phyloP scores from a whole-genome alignment of 768 basidiomycete genomes.

The Podaxis mareebaensis region DNA sequence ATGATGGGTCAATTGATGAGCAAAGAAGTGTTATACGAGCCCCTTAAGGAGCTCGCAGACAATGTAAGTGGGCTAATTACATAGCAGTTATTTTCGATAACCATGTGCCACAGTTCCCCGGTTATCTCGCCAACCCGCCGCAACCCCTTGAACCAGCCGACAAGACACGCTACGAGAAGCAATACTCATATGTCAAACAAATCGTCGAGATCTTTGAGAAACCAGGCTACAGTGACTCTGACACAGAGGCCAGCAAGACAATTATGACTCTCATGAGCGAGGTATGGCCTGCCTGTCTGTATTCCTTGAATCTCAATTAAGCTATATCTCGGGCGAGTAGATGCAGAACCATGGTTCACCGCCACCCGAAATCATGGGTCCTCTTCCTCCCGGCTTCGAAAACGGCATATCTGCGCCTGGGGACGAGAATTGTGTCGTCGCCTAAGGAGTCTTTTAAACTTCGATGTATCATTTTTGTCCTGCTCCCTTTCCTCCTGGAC shows the following conservation, averaged over 20 bases:
- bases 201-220: slow-evolving; percentile 71
- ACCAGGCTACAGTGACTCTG: slow-evolving; percentile 55
- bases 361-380: slow-evolving; percentile 81
- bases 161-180: slow-evolving; percentile 61
- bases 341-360: slow-evolving; percentile 81
- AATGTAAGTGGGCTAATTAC: slow-evolving; percentile 45
- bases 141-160: slow-evolving; percentile 57
- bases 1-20: slow-evolving; percentile 84
- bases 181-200: slow-evolving; percentile 53
- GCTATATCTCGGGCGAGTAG: slow-evolving; percentile 33
- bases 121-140: slow-evolving; percentile 62
- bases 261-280: slow-evolving; percentile 76
- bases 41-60: slow-evolving; percentile 75
- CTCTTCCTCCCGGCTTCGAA: slow-evolving; percentile 64
- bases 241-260: slow-evolving; percentile 42
- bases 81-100: not conserved
- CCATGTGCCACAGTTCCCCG: slow-evolving; percentile 60
- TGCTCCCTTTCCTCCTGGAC: not conserved
- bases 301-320: slow-evolving; percentile 1
- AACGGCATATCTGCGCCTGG: slow-evolving; percentile 20
- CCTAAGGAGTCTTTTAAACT: slow-evolving; percentile 18
- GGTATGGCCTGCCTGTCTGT: slow-evolving; percentile 38
- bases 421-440: slow-evolving; percentile 30
- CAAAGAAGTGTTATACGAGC: slow-evolving; percentile 85
- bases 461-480: not conserved